Conservation (phyloP, 2,329 filamentous ascomycete species). For the Aspergillus sp. region DNA sequence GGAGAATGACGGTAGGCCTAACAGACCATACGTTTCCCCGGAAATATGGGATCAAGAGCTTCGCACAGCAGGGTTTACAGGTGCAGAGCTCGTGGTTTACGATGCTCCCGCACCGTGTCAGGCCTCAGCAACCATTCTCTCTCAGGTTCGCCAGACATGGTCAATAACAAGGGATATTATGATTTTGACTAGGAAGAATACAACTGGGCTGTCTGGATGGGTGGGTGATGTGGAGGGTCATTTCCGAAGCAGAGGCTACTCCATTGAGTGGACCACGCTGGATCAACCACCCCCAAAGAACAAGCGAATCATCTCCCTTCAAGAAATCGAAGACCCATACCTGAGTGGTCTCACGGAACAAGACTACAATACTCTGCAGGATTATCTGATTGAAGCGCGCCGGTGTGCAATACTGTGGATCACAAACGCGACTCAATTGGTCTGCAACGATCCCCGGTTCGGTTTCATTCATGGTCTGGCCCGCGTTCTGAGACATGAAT, state of each 20-base stretch:
- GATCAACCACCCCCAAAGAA: background rate
- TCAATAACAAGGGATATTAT: background rate
- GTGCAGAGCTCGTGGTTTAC: slow-evolving; percentile 4
- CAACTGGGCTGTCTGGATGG: no score
- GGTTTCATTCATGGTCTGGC: slow-evolving; percentile 6
- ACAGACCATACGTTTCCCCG: background rate
- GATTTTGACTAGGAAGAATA: no score
- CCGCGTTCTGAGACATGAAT: slow-evolving; percentile 8
- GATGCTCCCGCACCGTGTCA: background rate
- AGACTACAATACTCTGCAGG: background rate
- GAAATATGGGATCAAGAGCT: slow-evolving; percentile 20
- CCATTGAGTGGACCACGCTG: background rate
- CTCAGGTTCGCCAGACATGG: background rate
- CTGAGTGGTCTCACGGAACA: background rate
- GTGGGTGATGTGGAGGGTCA: background rate
- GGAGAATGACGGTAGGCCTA: slow-evolving; percentile 16
- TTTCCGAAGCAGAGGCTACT: background rate
- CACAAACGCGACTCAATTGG: slow-evolving; percentile 3
- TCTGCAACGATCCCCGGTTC: slow-evolving; percentile 9
- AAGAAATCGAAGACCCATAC: slow-evolving; percentile 9
- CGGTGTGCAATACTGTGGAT: background rate
- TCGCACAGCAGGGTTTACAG: slow-evolving; percentile 16
- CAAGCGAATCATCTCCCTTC: slow-evolving; percentile 5
- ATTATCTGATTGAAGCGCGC: background rate
- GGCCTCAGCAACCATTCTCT: slow-evolving; percentile 5